Evolutionary conservation across 1,139 yeast genomes (phyloP), one percentile per base, ranked within the genome.

Genomic region (Pichia sp.): DNA sequence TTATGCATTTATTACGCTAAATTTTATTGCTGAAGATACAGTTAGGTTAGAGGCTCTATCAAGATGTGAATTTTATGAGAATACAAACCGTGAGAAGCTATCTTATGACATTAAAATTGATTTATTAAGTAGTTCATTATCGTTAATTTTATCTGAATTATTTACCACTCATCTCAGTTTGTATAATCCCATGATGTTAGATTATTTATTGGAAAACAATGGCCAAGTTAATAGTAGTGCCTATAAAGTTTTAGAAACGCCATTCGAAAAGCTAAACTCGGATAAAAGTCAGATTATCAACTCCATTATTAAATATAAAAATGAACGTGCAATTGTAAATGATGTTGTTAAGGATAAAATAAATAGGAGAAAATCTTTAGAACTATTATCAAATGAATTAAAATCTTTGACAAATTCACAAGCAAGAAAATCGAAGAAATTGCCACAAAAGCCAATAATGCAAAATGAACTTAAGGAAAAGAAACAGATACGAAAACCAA

Each of bases 1-100:
- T 10, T 69, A 66, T 47, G 75, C 73, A 2, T 76, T 74, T 4
- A 55, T 76, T n/a, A 69, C 74, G 27, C 70, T 76, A 1, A 66
- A 62, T 42, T 67, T 73, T 43, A 45, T 56, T 3, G 55, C 53
- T 11, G 51, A 45, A n/a, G 53, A 54, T 27, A 48, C 46, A 1
- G 45, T 62, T 9, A 48, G 51, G 28, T 41, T 60, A 8, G 55
- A 59, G 35, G 59, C 58, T 2, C n/a, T 45, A 4, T 40, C 60
- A 6, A 45, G 38, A 28, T 40, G 49, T 8, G 30, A 34, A 36
- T 23, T 40, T 37, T 34, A 42, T 30, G 41, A 47, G 7, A 9
- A 36, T 20, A 5, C 12, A 12, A 38, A 31, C 12, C n/a, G 22
- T 6, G 40, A 39, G 12, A 42, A 42, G 28, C 38, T 48, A 5